A percentile compares a stretch with the other conserved stretches of the same genome.
phyloP scores from a whole-genome alignment of 192 early-diverging fungal genomes.

The Oehlia diaphana region DNA sequence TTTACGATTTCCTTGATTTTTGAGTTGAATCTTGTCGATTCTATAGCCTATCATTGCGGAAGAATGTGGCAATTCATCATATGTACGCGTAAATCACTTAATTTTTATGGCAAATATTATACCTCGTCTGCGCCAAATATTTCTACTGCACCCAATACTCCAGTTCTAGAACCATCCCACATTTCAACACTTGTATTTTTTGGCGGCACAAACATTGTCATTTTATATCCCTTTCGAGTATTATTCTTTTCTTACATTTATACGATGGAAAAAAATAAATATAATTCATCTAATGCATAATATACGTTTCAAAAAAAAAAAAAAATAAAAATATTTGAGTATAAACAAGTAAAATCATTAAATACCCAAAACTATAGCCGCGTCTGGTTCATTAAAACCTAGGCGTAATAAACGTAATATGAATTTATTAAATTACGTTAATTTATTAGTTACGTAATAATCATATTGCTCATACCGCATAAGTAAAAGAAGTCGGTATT shows the following conservation, averaged over 20 bases:
- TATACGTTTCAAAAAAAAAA: neutral
- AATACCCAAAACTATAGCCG: constrained; percentile 65
- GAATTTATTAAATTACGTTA: neutral
- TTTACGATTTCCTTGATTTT: constrained; percentile 26
- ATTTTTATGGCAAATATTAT: neutral
- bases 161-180: constrained; percentile 92
- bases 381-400: constrained; percentile 93
- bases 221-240: constrained; percentile 67
- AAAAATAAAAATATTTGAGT: neutral
- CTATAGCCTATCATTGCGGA: constrained; percentile 19
- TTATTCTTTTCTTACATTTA: constrained; percentile 47
- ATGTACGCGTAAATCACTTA: neutral
- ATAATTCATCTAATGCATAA: constrained; percentile 9
- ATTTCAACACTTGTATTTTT: constrained; percentile 72
- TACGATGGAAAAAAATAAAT: neutral
- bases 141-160: constrained; percentile 71
- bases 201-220: constrained; percentile 86
- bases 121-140: constrained; percentile 87
- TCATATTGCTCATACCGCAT: constrained; percentile 39
- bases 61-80: neutral
- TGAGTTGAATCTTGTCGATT: constrained; percentile 26
- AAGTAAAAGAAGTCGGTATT: constrained; percentile 90
- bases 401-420: neutral
- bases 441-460: neutral
- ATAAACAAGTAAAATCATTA: neutral